Evolutionary conservation across 176 grass and related monocot species (phyloP), one percentile per base, ranked within the genome.

Genomic region (Secale cereale): DNA sequence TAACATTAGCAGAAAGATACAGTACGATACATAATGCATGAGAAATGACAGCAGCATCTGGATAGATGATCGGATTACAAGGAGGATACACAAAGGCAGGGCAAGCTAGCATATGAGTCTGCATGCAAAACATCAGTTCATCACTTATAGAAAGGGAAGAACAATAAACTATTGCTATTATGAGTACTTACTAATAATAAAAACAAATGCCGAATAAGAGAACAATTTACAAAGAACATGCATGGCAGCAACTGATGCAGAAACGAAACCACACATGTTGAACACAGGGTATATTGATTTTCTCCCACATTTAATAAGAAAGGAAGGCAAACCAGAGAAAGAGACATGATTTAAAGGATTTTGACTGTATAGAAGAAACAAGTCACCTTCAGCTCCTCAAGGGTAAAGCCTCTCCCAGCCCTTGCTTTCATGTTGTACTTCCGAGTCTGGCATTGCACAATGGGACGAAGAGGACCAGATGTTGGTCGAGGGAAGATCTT

Each of bases 351-450:
- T 52, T 20, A 2, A 22, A 22, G 19, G 65, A 27, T 27, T 62
- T 63, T 31, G 0, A 67, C 9, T 45, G 45, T 17, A 84, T 32
- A 25, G 20, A 65, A 70, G 32, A 75, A 56, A 61, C 6, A 72
- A 28, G 2, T 68, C 86, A 97, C 94, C 94, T 97, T 97, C 31
- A 97, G 92, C 59, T 97, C 94, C 86, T 97, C 94, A 70, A 95
- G 92, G 22, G 87, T 87, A 78, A 91, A 98, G 22, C 92, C 94
- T 71, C 94, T 92, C 3, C 91, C 95, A 61, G 92, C 95, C 80
- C 93, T 92, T 4, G 95, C 94, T 81, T 98, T 98, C 95, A 98
- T 98, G 83, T 98, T 98, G 77, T 98, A 98, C 82, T 95, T 98
- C 35, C 88, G 87, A 4, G 92, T 91, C 72, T 95, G 95, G 61